A percentile compares a stretch with the other conserved stretches of the same genome.
phyloP scores from a whole-genome alignment of 2,329 filamentous ascomycete genomes.

The Dothistroma pini region DNA sequence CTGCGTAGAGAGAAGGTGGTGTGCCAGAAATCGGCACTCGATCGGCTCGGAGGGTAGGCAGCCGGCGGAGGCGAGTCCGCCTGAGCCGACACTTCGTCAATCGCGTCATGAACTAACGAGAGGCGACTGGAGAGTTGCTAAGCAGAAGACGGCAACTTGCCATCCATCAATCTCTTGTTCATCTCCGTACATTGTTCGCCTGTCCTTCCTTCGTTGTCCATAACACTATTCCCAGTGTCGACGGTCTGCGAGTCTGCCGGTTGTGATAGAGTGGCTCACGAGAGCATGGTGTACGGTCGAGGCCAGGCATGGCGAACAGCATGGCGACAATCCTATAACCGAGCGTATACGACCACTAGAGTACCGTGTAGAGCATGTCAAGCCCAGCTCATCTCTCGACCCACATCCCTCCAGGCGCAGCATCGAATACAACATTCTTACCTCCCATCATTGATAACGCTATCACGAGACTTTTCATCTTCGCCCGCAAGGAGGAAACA shows the following conservation, averaged over 20 bases:
- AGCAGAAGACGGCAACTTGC: not conserved
- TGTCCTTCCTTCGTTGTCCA: not conserved
- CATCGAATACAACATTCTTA: constrained; percentile 21
- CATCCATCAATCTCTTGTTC: not conserved
- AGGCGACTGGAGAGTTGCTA: too few relatives aligned
- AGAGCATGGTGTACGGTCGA: constrained; percentile 62
- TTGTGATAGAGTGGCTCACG: not conserved
- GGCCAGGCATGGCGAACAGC: constrained; percentile 63
- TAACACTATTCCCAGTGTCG: not conserved
- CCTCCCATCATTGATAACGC: constrained; percentile 20
- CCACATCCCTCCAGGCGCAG: constrained; percentile 18
- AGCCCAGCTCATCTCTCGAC: constrained; percentile 20
- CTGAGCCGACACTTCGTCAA: too few relatives aligned
- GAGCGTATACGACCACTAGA: constrained; percentile 28
- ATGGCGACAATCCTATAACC: constrained; percentile 33
- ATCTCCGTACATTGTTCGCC: not conserved
- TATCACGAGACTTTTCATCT: constrained; percentile 39
- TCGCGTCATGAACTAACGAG: too few relatives aligned
- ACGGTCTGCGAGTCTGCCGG: not conserved
- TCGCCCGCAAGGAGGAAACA: constrained; percentile 52
- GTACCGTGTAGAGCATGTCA: constrained; percentile 28
- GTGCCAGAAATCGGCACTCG: too few relatives aligned
- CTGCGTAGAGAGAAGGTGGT: too few relatives aligned
- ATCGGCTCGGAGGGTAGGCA: too few relatives aligned
- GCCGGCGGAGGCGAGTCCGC: too few relatives aligned